Conservation (phyloP, 768 basidiomycete genomes). For the Trametes villosa region DNA sequence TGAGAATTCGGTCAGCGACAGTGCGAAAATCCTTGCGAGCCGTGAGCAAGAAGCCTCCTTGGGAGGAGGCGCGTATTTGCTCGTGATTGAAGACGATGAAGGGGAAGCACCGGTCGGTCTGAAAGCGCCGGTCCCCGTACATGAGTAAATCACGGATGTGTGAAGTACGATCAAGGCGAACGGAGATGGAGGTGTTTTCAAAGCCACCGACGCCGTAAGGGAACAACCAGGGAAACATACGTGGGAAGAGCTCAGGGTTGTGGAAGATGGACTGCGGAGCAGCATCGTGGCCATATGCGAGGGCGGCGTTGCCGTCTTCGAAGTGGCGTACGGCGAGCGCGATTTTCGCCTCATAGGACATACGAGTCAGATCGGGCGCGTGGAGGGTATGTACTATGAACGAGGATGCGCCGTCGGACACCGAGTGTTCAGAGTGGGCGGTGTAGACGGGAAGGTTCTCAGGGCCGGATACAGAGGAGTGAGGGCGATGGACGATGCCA, state of each 20-base stretch:
- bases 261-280: constrained; percentile 18
- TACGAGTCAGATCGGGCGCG: not conserved
- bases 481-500: not conserved
- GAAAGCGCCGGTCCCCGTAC: constrained; percentile 29
- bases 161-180: not conserved
- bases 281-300: constrained; percentile 1
- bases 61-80: constrained; percentile 38
- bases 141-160: constrained; percentile 15
- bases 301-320: not conserved
- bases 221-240: constrained; percentile 25
- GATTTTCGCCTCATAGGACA: not conserved
- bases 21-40: constrained; percentile 25
- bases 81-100: constrained; percentile 29
- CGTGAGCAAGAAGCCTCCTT: constrained; percentile 33
- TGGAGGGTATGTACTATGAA: constrained; percentile 16
- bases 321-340: constrained; percentile 14
- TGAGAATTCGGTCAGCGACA: constrained; percentile 22
- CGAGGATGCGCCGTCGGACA: not conserved
- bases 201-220: constrained; percentile 23
- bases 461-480: not conserved
- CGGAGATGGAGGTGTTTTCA: not conserved
- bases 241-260: constrained; percentile 21
- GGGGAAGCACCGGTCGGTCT: constrained; percentile 22
- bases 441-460: not conserved
- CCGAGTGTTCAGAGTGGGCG: not conserved